Conservation (phyloP, 345 rosid genomes). For the Theobroma cacao region DNA sequence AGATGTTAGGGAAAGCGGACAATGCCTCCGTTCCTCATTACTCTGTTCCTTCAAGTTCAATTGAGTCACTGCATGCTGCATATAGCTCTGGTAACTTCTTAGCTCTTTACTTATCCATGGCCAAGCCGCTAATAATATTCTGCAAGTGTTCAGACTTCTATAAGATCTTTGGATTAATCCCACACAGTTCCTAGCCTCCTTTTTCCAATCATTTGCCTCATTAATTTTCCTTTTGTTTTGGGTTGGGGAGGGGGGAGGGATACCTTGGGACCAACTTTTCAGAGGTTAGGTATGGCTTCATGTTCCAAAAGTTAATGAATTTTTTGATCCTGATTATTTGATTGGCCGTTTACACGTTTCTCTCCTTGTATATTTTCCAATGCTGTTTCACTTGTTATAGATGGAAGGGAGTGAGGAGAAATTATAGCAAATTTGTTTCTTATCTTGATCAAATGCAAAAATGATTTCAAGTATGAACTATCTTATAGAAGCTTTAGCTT, state of each 20-base stretch:
- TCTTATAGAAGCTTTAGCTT: not conserved
- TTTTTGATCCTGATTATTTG: too few relatives aligned
- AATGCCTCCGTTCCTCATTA: constrained; percentile 54
- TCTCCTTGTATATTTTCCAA: too few relatives aligned
- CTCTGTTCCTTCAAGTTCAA: constrained; percentile 42
- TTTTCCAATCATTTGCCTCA: not conserved
- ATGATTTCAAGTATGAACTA: not conserved
- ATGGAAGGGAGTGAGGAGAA: not conserved
- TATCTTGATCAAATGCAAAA: not conserved
- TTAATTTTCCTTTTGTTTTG: not conserved
- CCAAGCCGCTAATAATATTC: too few relatives aligned
- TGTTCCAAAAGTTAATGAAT: not conserved
- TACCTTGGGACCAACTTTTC: not conserved
- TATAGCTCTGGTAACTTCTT: constrained; percentile 64
- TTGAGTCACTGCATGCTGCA: constrained; percentile 44
- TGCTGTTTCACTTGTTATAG: not conserved
- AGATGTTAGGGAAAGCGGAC: constrained; percentile 70
- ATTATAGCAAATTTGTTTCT: not conserved
- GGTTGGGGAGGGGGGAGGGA: not conserved
- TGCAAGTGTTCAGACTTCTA: too few relatives aligned
- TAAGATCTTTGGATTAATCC: not conserved
- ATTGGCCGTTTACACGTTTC: too few relatives aligned
- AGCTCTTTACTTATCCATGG: not conserved
- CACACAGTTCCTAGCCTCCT: not conserved
- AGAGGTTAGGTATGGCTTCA: not conserved